Conservation (phyloP, 2,329 filamentous ascomycete species). For the Polytolypa hystricis region DNA sequence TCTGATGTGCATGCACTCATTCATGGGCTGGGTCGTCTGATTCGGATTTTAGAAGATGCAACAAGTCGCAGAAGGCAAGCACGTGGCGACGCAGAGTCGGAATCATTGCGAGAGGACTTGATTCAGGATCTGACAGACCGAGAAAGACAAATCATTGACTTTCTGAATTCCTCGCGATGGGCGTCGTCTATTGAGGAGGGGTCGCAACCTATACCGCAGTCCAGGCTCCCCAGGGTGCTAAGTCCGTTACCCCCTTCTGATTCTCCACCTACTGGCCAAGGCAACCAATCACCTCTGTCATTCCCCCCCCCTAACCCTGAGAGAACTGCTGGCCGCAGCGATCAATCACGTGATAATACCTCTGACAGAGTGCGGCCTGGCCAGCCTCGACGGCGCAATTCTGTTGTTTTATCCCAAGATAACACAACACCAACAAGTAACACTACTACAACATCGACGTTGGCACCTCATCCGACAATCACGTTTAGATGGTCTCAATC, state of each 20-base stretch:
- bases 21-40: too few relatives aligned
- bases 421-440: slow-evolving; percentile 13
- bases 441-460: too few relatives aligned
- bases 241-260: slow-evolving; percentile 18
- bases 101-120: slow-evolving; percentile 25
- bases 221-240: slow-evolving; percentile 21
- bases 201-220: slow-evolving; percentile 9
- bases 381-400: slow-evolving; percentile 28
- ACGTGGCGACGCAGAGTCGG: slow-evolving; percentile 13
- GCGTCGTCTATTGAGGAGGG: slow-evolving; percentile 18
- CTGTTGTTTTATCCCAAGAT: slow-evolving; percentile 31
- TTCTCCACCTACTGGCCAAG: slow-evolving; percentile 15
- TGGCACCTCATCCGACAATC: slow-evolving; percentile 19
- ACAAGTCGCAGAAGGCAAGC: slow-evolving; percentile 5
- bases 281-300: slow-evolving; percentile 22
- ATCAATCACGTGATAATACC: slow-evolving; percentile 22
- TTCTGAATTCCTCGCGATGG: slow-evolving; percentile 32
- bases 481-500: slow-evolving; percentile 31
- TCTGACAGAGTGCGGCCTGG: slow-evolving; percentile 16
- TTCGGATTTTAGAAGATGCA: neutral
- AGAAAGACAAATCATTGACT: slow-evolving; percentile 34
- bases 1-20: too few relatives aligned
- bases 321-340: slow-evolving; percentile 21
- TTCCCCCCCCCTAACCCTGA: too few relatives aligned
- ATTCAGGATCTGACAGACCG: slow-evolving; percentile 30